Percentiles rank a stretch among this genome's conserved stretches.
Evolutionary conservation across 176 grass and related monocot genomes (phyloP).

Genomic region (Alloteropsis semialata): DNA sequence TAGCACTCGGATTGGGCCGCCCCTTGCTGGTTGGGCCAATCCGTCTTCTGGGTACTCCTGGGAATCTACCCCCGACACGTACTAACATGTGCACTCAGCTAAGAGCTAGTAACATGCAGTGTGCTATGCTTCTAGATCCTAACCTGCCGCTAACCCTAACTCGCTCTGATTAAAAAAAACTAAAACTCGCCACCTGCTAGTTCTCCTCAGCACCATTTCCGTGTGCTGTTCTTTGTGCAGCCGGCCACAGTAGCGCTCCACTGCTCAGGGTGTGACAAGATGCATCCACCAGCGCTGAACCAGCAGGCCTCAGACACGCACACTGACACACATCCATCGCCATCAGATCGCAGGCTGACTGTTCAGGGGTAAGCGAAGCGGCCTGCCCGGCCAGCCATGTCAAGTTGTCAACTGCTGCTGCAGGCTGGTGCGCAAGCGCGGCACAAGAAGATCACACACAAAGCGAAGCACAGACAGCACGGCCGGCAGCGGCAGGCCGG

Average conservation of each 20-base stretch:
- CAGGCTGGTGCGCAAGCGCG: not conserved
- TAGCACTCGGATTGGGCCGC: too few species aligned
- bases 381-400: not conserved
- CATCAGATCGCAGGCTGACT: constrained; percentile 34
- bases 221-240: not conserved
- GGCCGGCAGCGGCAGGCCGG: not conserved
- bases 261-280: constrained; percentile 37
- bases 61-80: too few species aligned
- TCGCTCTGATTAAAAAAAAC: too few species aligned
- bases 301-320: not conserved
- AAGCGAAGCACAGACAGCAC: constrained; percentile 5
- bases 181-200: not conserved
- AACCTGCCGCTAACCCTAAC: not conserved
- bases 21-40: too few species aligned
- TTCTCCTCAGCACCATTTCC: not conserved
- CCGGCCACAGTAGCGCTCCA: constrained; percentile 19
- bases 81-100: not conserved
- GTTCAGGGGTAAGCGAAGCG: constrained; percentile 43
- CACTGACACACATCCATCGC: not conserved
- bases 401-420: constrained; percentile 36
- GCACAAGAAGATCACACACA: constrained; percentile 38
- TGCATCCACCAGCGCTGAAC: constrained; percentile 24
- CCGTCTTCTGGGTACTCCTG: too few species aligned
- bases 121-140: not conserved
- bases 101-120: not conserved